These are phyloP conservation scores for Dalechampia spathulata DNA, from an alignment of 441 rosid genomes.

Conservation along the genomic window DNA sequence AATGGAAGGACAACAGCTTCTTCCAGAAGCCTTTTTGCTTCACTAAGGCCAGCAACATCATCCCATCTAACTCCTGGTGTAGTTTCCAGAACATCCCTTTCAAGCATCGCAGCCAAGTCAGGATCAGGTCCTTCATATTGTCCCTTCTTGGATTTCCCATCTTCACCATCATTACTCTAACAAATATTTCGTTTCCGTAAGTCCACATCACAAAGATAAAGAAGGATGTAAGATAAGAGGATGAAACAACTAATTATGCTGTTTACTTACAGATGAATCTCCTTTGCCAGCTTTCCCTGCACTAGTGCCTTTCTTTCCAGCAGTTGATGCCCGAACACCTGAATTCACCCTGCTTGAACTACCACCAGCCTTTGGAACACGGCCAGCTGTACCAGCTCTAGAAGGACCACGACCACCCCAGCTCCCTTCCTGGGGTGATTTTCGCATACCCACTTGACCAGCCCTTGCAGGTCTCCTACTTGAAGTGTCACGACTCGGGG, in stretches of 20 bases:
- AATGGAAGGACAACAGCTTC: constrained; percentile 99
- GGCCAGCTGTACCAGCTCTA: constrained; percentile 52
- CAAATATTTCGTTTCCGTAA: constrained; percentile 13
- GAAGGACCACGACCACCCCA: constrained; percentile 77
- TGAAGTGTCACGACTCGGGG: constrained; percentile 74
- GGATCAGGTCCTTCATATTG: constrained; percentile 97
- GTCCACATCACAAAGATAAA: constrained; percentile 7
- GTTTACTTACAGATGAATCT: constrained; percentile 71
- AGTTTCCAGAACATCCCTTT: constrained; percentile 97
- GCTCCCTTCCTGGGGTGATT: constrained; percentile 87
- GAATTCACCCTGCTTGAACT: constrained; percentile 52
- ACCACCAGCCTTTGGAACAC: constrained; percentile 63
- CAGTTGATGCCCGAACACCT: constrained; percentile 55
- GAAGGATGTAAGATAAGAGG: neutral
- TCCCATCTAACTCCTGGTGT: constrained; percentile 98
- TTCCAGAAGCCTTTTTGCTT: constrained; percentile 96
- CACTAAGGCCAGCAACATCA: constrained; percentile 97
- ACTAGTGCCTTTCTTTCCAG: constrained; percentile 71
- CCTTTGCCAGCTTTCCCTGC: constrained; percentile 67
- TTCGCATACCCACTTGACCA: constrained; percentile 71
- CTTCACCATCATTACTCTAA: constrained; percentile 89
- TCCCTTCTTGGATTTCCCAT: constrained; percentile 71
- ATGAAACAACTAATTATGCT: too few relatives aligned
- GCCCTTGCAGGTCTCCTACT: constrained; percentile 74
- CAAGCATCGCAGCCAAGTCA: constrained; percentile 97